phyloP scores from a whole-genome alignment of 331 rosid species.

The Telfairia occidentalis region DNA sequence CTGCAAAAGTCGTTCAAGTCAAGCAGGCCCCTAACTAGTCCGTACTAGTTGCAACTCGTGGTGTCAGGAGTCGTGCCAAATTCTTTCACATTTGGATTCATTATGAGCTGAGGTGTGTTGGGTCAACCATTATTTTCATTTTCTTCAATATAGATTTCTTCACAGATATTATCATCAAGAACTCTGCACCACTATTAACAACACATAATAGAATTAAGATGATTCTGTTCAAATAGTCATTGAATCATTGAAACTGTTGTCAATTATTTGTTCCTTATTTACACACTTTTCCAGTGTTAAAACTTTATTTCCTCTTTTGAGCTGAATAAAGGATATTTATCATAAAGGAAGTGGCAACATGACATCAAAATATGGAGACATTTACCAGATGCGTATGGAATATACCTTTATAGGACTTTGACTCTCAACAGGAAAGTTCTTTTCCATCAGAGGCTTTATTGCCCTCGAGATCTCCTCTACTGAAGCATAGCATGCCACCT shows the following conservation, averaged over 20 bases:
- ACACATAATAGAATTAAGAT: background rate
- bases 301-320: background rate
- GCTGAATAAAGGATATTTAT: background rate
- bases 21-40: too few species aligned
- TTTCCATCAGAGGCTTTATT: slow-evolving; percentile 58
- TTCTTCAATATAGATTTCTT: too few species aligned
- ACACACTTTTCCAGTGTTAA: background rate
- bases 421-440: slow-evolving; percentile 59
- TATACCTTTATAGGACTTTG: slow-evolving; percentile 59
- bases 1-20: too few species aligned
- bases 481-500: slow-evolving; percentile 86
- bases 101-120: too few species aligned
- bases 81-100: too few species aligned
- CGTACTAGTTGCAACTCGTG: too few species aligned
- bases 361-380: background rate
- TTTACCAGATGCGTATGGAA: background rate
- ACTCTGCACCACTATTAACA: background rate
- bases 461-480: slow-evolving; percentile 86
- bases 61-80: too few species aligned
- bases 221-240: background rate
- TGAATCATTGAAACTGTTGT: too few species aligned
- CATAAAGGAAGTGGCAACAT: background rate
- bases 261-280: background rate
- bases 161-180: background rate
- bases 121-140: too few species aligned